Base-by-base conservation (phyloP, 208 protist genomes). In the Histomonas meleagridis region DNA sequence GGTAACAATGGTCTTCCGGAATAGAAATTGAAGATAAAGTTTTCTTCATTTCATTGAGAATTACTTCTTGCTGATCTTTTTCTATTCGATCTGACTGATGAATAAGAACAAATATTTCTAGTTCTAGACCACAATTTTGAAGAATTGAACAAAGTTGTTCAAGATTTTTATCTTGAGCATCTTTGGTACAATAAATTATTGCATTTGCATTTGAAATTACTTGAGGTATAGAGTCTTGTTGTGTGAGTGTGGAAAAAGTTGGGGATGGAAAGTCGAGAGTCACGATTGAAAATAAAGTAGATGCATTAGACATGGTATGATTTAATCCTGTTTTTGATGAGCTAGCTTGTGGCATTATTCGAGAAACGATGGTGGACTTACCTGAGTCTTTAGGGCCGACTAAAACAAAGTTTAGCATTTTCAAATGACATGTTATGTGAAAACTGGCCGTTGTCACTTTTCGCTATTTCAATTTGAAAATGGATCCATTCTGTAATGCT, bases 191-290 rank as follows among this genome's bases (percentile, higher is more conserved):
- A 28, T 51, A 86, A 32, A 86, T 32, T 21, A 86, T 86, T 40
- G 76, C 76, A 55, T 86, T 40, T 0, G 76, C 76, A 38, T 23
- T 57, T 32, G 46, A 55, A n/a, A 86, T 7, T 1, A 86, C 76
- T 55, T 86, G 76, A 38, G 76, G 76, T 2, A 86, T 32, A 26
- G 18, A 40, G 38, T 86, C 76, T 32, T 23, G 46, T 86, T 43
- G 46, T 26, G 46, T 55, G 1, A 48, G n/a, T 43, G 65, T 43
- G 16, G 65, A 43, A 28, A 72, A 72, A 43, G 32, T 72, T 18
- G 76, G 7, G 0, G 76, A 86, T 55, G 76, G 76, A 35, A 86
- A 86, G 38, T 86, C 76, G 16, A 86, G 76, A 26, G 76, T 86
- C 14, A 86, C 76, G 46, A 86, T 28, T 26, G 76, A 86, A 57